These are phyloP conservation scores for Xylariaceae sp. DNA, from an alignment of 2,329 filamentous ascomycete species.

Conservation along the genomic window DNA sequence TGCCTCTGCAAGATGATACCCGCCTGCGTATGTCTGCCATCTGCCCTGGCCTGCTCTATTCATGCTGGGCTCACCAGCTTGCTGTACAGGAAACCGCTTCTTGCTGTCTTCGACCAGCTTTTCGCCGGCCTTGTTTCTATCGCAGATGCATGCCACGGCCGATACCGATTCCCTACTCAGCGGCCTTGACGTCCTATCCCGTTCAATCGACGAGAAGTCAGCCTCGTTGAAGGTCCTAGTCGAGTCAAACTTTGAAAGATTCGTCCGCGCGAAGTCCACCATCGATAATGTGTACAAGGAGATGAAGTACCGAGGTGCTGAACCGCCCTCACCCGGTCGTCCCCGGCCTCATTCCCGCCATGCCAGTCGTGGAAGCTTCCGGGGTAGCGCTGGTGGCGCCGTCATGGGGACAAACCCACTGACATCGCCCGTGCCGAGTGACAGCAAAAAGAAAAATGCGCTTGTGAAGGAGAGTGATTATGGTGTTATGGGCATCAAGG, in stretches of 20 bases:
- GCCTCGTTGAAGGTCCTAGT: slow-evolving; percentile 93
- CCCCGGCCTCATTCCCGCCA: slow-evolving; percentile 53
- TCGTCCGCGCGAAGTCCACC: slow-evolving; percentile 93
- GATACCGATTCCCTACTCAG: slow-evolving; percentile 73
- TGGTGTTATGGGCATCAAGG: slow-evolving; percentile 80
- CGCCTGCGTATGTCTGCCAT: slow-evolving; percentile 57
- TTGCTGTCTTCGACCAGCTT: slow-evolving; percentile 93
- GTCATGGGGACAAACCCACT: slow-evolving; percentile 32
- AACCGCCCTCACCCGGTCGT: slow-evolving; percentile 36
- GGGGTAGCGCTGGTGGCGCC: slow-evolving; percentile 39
- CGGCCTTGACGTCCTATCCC: slow-evolving; percentile 78
- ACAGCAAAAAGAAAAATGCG: slow-evolving; percentile 76
- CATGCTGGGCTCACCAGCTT: background rate
- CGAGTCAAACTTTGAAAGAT: slow-evolving; percentile 96
- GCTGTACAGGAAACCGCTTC: slow-evolving; percentile 71
- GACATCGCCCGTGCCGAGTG: slow-evolving; percentile 31
- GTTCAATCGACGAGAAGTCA: slow-evolving; percentile 95
- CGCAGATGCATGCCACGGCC: slow-evolving; percentile 80
- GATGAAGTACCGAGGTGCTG: slow-evolving; percentile 70
- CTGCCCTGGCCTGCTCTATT: background rate
- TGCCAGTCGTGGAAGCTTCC: slow-evolving; percentile 59
- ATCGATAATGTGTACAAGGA: slow-evolving; percentile 99
- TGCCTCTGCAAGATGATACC: slow-evolving; percentile 78
- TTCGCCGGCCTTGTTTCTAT: slow-evolving; percentile 84
- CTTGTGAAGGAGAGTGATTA: slow-evolving; percentile 89